Evolutionary conservation across 1,284 basidiomycete genomes (phyloP), one percentile per base, ranked within the genome.

Genomic region (Clitocybe nebularis): DNA sequence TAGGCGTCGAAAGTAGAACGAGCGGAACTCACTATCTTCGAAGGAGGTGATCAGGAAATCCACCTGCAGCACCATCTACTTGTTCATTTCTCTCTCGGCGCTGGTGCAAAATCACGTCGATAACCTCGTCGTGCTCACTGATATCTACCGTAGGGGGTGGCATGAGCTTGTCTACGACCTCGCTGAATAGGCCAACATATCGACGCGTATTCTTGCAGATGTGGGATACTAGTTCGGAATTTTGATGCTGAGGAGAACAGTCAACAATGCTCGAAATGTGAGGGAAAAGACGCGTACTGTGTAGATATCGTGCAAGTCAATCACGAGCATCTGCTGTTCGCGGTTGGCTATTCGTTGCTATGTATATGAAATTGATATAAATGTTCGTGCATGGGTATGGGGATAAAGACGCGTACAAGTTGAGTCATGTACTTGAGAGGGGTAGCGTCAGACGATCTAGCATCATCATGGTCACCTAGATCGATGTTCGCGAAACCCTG

Each of bases 81-180:
- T 86, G 76, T 35, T 84, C 80, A 58, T 98, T 98, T 48, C 89
- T 77, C 63, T 95, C 88, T 46, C 83, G 74, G 41, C 96, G 77
- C 62, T 99, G 96, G 60, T 94, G 91, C 54, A 96, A 76, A 51
- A 97, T 93, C 6, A 98, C 82, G 62, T 97, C 94, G 35, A 96
- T 87, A 33, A 96, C 93, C 60, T 97, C 93, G 54, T 91, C 89
- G 35, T 90, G 76, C 47, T 88, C 81, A 48, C 81, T 85, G 45
- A 97, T 89, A 55, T 96, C 92, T 61, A 87, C 87, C 16, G 87
- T 92, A 2, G 94, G 89, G 32, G 70, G 68, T 4, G 93, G 94
- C 74, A 93, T 82, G 43, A 94, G 71, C 50, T 80, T 77, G 72
- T 99, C 96, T 39, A 98, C 81, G 34, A 89, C 90, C 54, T 94